A percentile compares a stretch with the other conserved stretches of the same genome.
phyloP scores from a whole-genome alignment of 2,329 filamentous ascomycete genomes.

The Sporothrix brunneoviolacea region DNA sequence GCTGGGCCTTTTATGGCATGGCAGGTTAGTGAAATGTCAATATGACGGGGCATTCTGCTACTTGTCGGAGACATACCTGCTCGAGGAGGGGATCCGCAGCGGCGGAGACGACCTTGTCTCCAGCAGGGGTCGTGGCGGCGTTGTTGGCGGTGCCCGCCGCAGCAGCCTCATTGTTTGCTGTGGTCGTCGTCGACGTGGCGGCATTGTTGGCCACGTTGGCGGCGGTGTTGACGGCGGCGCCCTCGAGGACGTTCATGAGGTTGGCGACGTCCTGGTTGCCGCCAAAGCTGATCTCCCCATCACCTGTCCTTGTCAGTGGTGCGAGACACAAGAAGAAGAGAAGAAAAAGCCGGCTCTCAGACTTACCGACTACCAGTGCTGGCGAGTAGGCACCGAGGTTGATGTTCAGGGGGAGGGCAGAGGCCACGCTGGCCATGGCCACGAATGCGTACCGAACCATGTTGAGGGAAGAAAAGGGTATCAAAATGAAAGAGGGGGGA shows the following conservation, averaged over 20 bases:
- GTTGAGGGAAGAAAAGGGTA: background rate
- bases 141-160: conserved; percentile 1
- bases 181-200: conserved; percentile 11
- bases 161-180: background rate
- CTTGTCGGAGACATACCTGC: conserved; percentile 25
- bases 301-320: conserved; percentile 23
- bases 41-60: background rate
- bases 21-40: conserved; percentile 7
- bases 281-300: conserved; percentile 42
- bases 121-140: conserved; percentile 1
- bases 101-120: conserved; percentile 16
- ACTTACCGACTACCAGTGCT: conserved; percentile 32
- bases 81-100: conserved; percentile 29
- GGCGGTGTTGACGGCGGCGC: conserved; percentile 37
- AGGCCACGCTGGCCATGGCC: conserved; percentile 15
- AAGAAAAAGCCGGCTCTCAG: no score
- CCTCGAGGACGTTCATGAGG: conserved; percentile 40
- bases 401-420: conserved; percentile 25
- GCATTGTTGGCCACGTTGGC: conserved; percentile 18
- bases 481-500: no score
- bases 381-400: conserved; percentile 40
- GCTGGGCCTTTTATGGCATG: conserved; percentile 26
- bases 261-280: conserved; percentile 38
- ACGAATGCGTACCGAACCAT: conserved; percentile 19
- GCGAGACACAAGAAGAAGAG: conserved; percentile 8